These are phyloP conservation scores for Chlorella ohadii DNA, from an alignment of 139 green algal species.

Conservation along the genomic window DNA sequence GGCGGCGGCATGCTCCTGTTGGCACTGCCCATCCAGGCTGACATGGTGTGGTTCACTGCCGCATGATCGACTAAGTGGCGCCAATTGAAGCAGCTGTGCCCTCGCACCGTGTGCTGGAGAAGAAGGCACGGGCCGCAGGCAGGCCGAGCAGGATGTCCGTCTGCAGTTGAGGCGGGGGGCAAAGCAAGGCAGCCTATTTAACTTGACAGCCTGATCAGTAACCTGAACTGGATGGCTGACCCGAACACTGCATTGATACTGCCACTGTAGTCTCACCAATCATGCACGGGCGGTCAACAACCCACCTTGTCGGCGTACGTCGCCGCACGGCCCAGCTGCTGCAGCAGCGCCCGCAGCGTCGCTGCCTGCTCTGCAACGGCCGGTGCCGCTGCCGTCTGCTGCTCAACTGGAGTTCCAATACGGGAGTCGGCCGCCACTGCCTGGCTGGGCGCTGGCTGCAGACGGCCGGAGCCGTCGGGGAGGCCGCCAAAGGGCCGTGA, in stretches of 20 bases:
- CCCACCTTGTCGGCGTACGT: slow-evolving; percentile 37
- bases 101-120: neutral
- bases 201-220: too few species aligned
- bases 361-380: neutral
- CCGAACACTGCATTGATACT: too few species aligned
- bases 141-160: slow-evolving; percentile 23
- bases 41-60: too few species aligned
- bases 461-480: neutral
- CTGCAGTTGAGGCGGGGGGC: neutral
- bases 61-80: too few species aligned
- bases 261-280: too few species aligned
- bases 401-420: too few species aligned
- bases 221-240: too few species aligned
- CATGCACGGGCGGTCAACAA: neutral
- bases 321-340: neutral
- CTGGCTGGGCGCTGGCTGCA: slow-evolving; percentile 9
- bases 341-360: slow-evolving; percentile 10
- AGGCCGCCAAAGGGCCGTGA: neutral
- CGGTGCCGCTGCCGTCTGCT: neutral
- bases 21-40: too few species aligned
- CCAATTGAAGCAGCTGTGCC: neutral
- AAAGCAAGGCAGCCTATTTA: too few species aligned
- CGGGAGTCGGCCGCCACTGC: neutral
- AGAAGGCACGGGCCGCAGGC: neutral
- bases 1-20: neutral